A percentile compares a stretch with the other conserved stretches of the same genome.
Conservation (phyloP, 1,284 basidiomycete genomes). For the Ganoderma meredithae region DNA sequence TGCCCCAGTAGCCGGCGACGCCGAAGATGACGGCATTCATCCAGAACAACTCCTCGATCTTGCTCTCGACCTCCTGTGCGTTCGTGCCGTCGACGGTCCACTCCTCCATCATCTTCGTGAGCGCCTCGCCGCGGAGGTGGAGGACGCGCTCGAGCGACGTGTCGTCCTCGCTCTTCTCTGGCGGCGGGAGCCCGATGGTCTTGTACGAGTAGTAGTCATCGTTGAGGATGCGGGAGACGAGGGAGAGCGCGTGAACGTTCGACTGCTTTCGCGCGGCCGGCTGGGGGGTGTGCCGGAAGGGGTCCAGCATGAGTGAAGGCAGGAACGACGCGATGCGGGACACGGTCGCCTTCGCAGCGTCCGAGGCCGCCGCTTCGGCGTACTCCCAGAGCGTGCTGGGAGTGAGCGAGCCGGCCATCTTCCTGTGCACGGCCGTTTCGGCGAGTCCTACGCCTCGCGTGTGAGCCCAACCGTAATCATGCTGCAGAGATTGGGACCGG, state of each 20-base stretch:
- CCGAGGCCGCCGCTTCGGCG: constrained; percentile 14
- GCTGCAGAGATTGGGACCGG: neutral
- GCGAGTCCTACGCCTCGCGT: constrained; percentile 43
- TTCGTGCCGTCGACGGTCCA: constrained; percentile 55
- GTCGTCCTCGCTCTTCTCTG: constrained; percentile 34
- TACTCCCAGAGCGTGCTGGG: constrained; percentile 40
- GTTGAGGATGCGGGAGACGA: constrained; percentile 48
- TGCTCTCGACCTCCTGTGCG: constrained; percentile 46
- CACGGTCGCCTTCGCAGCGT: constrained; percentile 21
- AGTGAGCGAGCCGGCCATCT: constrained; percentile 36
- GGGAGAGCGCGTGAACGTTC: constrained; percentile 45
- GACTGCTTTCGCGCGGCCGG: constrained; percentile 31
- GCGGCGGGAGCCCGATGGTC: constrained; percentile 52
- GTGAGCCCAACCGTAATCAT: neutral
- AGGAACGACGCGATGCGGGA: constrained; percentile 32
- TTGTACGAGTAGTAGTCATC: constrained; percentile 45
- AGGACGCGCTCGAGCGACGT: constrained; percentile 43
- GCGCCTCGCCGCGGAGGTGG: constrained; percentile 40
- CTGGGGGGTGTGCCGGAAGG: constrained; percentile 17
- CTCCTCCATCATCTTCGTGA: constrained; percentile 53
- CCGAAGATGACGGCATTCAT: constrained; percentile 50
- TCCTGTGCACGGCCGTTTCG: constrained; percentile 42
- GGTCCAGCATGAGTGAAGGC: constrained; percentile 30
- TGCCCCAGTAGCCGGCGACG: constrained; percentile 47
- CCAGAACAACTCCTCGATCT: constrained; percentile 56